Evolutionary conservation across 257 asterid genomes (phyloP), one percentile per base, ranked within the genome.

Genomic region (Parsonsia alboflavescens): DNA sequence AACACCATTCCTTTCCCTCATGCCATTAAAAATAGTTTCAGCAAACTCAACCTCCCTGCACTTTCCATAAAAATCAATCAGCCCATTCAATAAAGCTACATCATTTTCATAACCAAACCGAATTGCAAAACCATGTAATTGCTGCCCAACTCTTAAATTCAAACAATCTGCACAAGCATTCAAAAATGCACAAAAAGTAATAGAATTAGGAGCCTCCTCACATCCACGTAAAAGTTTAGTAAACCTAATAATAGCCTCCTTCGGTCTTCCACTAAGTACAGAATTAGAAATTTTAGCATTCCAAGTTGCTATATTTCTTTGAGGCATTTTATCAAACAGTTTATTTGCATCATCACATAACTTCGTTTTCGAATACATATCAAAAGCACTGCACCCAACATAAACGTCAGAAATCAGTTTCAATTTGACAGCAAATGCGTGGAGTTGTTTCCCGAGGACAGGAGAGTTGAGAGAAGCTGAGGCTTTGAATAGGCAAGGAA

Each of bases 401-500:
- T 86, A 90, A 45, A 84, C 93, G 62, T 90, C 97, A 0, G 71
- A 75, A 16, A 83, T 84, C 50, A 87, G 70, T 61, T 79, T 46
- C 0, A 85, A 78, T 72, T 89, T 89, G 3, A 86, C n/a, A 1
- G 98, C 89, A 2, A 89, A 83, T 2, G 82, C 88, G 68, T 93
- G 97, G 52, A 91, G 79, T 83, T 93, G 97, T 39, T 77, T 81
- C 2, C 97, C 98, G 1, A 86, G 82, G 12, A 73, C 7, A 21
- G 90, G 84, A 17, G 80, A 77, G 11, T 72, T 82, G 15, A 91
- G 75, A 22, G 86, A 81, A 36, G 88, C 80, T 16, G 97, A 80
- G 30, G 97, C 89, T 77, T 93, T 91, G 77, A 93, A 92, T 21
- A 90, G 87, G 78, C 97, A 89, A 52, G 98, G 97, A 78, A 90